These are phyloP conservation scores for Cyberlindnera subsufficiens DNA, from an alignment of 805 yeast species.

Conservation along the genomic window DNA sequence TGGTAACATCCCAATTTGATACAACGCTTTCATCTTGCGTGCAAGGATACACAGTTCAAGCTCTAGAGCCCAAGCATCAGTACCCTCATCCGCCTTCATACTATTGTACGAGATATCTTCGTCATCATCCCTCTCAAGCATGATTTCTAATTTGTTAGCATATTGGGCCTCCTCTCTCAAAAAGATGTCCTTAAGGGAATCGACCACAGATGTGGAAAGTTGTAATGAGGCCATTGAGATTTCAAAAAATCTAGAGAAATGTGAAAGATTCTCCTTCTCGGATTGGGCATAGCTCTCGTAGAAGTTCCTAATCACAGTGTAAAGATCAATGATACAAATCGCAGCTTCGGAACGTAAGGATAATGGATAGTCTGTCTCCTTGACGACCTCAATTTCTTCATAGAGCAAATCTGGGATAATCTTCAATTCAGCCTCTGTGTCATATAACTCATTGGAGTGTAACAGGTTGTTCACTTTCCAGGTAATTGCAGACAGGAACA, in stretches of 20 bases:
- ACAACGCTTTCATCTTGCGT: conserved; percentile 32
- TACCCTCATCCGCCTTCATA: conserved; percentile 14
- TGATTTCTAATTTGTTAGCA: conserved; percentile 30
- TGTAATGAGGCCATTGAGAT: conserved; percentile 16
- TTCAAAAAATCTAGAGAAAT: conserved; percentile 16
- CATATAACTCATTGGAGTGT: conserved; percentile 12
- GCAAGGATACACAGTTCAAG: conserved; percentile 36
- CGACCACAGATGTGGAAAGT: conserved; percentile 27
- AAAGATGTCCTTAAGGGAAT: conserved; percentile 35
- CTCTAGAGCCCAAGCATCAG: conserved; percentile 32
- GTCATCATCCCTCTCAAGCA: conserved; percentile 44
- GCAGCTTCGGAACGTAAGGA: conserved; percentile 19
- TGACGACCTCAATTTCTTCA: conserved; percentile 8
- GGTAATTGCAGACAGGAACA: conserved; percentile 12
- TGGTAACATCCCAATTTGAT: conserved; percentile 28
- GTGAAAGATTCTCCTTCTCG: conserved; percentile 24
- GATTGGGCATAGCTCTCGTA: conserved; percentile 31
- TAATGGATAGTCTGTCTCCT: conserved; percentile 1
- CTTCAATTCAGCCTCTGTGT: conserved; percentile 15
- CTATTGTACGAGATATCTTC: conserved; percentile 41
- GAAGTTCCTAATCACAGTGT: conserved; percentile 22
- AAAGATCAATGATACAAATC: conserved; percentile 20
- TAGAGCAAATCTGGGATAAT: conserved; percentile 11
- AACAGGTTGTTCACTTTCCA: conserved; percentile 15
- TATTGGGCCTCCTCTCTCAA: conserved; percentile 42